A percentile compares a stretch with the other conserved stretches of the same genome.
phyloP scores from a whole-genome alignment of 2,329 filamentous ascomycete genomes.

The Dactylellina cionopaga region DNA sequence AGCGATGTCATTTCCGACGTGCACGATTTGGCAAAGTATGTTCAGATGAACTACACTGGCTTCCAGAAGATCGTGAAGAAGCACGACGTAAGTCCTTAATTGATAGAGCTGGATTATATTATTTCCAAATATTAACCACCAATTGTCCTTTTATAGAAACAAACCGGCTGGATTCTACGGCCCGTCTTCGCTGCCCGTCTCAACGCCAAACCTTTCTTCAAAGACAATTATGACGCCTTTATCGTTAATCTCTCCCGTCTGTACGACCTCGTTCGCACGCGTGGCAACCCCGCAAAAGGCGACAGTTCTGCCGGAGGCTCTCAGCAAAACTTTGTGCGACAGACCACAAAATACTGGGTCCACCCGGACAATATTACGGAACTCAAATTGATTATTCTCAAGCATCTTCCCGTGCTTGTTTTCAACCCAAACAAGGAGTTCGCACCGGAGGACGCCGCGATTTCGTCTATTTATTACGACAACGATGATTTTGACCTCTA shows the following conservation, averaged over 20 bases:
- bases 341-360: slow-evolving; percentile 99
- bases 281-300: slow-evolving; percentile 90
- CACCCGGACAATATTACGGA: slow-evolving; percentile 98
- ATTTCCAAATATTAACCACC: not conserved
- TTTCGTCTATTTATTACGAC: slow-evolving; percentile 98
- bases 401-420: slow-evolving; percentile 94
- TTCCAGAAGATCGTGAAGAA: slow-evolving; percentile 99
- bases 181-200: slow-evolving; percentile 95
- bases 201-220: slow-evolving; percentile 97
- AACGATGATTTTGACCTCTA: slow-evolving; percentile 97
- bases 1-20: slow-evolving; percentile 99
- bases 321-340: slow-evolving; percentile 94
- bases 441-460: slow-evolving; percentile 86
- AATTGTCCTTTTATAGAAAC: slow-evolving; percentile 71
- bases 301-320: slow-evolving; percentile 89
- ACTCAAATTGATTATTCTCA: slow-evolving; percentile 95
- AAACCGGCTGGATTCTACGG: slow-evolving; percentile 89
- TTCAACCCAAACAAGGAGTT: slow-evolving; percentile 99
- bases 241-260: slow-evolving; percentile 93
- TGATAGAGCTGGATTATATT: slow-evolving; percentile 58
- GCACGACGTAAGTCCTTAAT: slow-evolving; percentile 76
- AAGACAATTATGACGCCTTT: slow-evolving; percentile 97
- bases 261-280: slow-evolving; percentile 92
- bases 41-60: slow-evolving; percentile 96
- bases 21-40: slow-evolving; percentile 96